These are phyloP conservation scores for Verbascum thapsus DNA, from an alignment of 257 asterid species.

Conservation along the genomic window DNA sequence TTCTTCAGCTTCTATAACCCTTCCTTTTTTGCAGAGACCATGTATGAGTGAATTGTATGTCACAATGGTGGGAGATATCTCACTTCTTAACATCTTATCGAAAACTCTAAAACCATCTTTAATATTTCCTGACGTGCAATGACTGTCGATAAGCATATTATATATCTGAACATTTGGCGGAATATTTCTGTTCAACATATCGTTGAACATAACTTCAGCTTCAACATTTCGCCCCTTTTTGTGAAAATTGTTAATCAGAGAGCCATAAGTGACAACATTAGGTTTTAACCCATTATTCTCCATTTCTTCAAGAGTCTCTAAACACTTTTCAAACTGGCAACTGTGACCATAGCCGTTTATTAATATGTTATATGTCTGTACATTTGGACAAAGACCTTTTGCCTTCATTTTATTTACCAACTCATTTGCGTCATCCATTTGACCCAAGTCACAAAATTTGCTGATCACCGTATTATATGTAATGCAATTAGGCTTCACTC, in stretches of 20 bases:
- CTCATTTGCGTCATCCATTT: conserved; percentile 61
- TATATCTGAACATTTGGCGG: conserved; percentile 66
- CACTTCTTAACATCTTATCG: conserved; percentile 52
- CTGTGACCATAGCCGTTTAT: conserved; percentile 59
- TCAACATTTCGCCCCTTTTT: conserved; percentile 64
- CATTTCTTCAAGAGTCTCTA: conserved; percentile 76
- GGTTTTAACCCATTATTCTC: conserved; percentile 57
- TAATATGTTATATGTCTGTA: conserved; percentile 73
- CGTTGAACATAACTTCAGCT: conserved; percentile 56
- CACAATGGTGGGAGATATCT: conserved; percentile 55
- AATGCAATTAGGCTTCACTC: conserved; percentile 59
- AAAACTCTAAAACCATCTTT: conserved; percentile 46
- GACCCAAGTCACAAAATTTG: conserved; percentile 51
- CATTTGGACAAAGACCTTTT: conserved; percentile 53
- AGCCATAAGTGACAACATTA: conserved; percentile 60
- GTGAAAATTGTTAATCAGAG: conserved; percentile 71
- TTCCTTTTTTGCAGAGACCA: conserved; percentile 65
- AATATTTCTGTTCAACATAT: conserved; percentile 63
- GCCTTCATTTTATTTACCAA: conserved; percentile 59
- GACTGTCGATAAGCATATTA: conserved; percentile 67
- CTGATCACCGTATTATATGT: conserved; percentile 64
- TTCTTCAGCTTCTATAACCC: conserved; percentile 64
- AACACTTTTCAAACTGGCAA: conserved; percentile 58
- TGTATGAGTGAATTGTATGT: conserved; percentile 67
- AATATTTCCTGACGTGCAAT: conserved; percentile 52